These are phyloP conservation scores for Trifolium repens DNA, from an alignment of 306 rosid genomes.

Conservation along the genomic window DNA sequence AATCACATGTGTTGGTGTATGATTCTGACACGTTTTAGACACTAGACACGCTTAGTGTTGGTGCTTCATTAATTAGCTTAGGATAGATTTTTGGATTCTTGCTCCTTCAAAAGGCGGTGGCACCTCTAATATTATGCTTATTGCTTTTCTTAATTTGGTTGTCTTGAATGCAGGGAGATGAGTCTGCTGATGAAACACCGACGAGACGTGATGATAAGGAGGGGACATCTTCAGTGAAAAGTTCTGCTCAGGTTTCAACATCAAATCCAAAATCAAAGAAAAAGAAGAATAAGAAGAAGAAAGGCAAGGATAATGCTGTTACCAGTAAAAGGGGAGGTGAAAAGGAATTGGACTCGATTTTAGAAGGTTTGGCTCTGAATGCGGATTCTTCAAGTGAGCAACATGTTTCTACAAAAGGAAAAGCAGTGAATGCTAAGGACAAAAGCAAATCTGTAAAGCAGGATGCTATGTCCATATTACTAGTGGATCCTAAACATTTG, in stretches of 20 bases:
- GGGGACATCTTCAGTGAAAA: conserved; percentile 42
- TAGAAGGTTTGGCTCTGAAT: conserved; percentile 62
- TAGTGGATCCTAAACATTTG: conserved; percentile 83
- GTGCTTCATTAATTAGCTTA: neutral
- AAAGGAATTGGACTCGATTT: conserved; percentile 61
- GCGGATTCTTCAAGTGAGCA: conserved; percentile 40
- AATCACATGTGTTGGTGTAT: neutral
- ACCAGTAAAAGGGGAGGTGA: conserved; percentile 48
- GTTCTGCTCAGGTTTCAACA: conserved; percentile 41
- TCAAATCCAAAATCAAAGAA: conserved; percentile 73
- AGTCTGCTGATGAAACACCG: conserved; percentile 37
- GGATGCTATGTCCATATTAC: conserved; percentile 48
- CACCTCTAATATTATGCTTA: conserved; percentile 4
- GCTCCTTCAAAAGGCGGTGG: neutral
- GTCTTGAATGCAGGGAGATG: conserved; percentile 56
- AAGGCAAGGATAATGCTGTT: conserved; percentile 59
- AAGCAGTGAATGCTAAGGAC: conserved; percentile 42
- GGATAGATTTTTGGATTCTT: neutral
- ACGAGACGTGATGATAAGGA: conserved; percentile 36
- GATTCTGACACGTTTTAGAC: neutral
- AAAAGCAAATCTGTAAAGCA: conserved; percentile 47
- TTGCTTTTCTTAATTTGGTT: conserved; percentile 10
- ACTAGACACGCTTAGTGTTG: neutral
- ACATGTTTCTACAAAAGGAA: conserved; percentile 42
- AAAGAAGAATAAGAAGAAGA: conserved; percentile 86